phyloP scores from a whole-genome alignment of 1,139 yeast genomes.

The Suhomyces guaymorum region DNA sequence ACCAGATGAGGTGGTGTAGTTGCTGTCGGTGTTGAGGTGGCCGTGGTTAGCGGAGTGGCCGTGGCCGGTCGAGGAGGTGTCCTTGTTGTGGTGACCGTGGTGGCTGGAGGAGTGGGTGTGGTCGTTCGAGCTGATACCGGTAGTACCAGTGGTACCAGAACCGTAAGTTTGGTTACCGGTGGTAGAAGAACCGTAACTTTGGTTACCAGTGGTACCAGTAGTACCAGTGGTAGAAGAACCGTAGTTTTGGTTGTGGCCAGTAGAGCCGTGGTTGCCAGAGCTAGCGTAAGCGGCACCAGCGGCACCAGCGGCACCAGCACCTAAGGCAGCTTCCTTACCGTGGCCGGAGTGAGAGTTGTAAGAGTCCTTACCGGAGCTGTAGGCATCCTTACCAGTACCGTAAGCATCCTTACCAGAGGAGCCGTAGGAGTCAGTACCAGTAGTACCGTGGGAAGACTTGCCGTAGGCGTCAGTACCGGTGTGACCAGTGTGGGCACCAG shows the following conservation, averaged over 20 bases:
- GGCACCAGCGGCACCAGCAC: conserved; percentile 11
- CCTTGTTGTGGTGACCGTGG: too few species aligned
- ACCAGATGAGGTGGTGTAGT: too few species aligned
- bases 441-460: conserved; percentile 4
- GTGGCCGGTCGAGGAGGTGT: background rate
- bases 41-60: background rate
- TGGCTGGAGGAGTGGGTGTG: background rate
- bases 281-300: conserved; percentile 13
- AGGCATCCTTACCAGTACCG: conserved; percentile 1
- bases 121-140: background rate
- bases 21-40: too few species aligned
- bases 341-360: conserved; percentile 9
- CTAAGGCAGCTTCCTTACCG: conserved; percentile 6
- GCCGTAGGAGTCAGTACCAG: conserved; percentile 15
- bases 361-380: too few species aligned
- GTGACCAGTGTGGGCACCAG: conserved; percentile 12
- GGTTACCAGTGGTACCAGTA: background rate
- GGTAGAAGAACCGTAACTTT: conserved; percentile 1
- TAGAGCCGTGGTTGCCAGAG: too few species aligned
- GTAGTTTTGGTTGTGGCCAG: conserved; percentile 7
- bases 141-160: conserved; percentile 16
- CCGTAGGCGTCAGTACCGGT: conserved; percentile 7
- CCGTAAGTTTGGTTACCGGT: conserved; percentile 5
- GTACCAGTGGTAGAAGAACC: too few species aligned
- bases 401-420: conserved; percentile 8